Percentiles rank a stretch among this genome's conserved stretches.
phyloP scores from a whole-genome alignment of 257 asterid species.

The Solanum sejunctum region DNA sequence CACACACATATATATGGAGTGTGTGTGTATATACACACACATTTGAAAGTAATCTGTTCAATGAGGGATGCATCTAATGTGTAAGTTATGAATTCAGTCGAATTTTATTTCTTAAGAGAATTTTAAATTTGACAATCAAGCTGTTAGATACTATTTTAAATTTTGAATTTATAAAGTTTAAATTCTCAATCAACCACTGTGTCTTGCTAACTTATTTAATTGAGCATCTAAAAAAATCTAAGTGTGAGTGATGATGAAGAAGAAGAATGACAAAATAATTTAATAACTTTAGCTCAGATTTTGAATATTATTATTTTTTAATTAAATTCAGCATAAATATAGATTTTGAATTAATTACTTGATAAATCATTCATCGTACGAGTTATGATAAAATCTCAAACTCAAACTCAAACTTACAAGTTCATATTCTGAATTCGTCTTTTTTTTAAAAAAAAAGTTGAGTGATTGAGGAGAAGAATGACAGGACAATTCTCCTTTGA shows the following conservation, averaged over 20 bases:
- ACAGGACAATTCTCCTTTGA: slow-evolving; percentile 91
- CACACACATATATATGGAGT: neutral
- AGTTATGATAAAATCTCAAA: neutral
- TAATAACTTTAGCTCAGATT: neutral
- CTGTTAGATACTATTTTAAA: neutral
- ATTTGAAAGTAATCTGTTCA: neutral
- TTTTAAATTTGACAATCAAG: neutral
- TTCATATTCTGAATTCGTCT: neutral
- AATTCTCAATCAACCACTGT: neutral
- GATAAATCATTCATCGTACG: neutral
- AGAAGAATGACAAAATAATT: neutral
- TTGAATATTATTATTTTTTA: neutral
- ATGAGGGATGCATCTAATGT: neutral
- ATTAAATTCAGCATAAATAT: neutral
- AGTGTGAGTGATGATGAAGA: neutral
- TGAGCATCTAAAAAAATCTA: neutral
- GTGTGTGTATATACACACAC: neutral
- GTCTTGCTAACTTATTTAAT: neutral
- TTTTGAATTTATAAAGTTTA: neutral
- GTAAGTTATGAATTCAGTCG: neutral
- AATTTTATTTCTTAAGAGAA: neutral
- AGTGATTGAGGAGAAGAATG: slow-evolving; percentile 7
- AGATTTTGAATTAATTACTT: neutral
- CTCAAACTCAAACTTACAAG: neutral
- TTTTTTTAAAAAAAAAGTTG: no score